Percentiles rank a stretch among this genome's conserved stretches.
Evolutionary conservation across 805 yeast species (phyloP).

Genomic region (Teunomyces kruisii): DNA sequence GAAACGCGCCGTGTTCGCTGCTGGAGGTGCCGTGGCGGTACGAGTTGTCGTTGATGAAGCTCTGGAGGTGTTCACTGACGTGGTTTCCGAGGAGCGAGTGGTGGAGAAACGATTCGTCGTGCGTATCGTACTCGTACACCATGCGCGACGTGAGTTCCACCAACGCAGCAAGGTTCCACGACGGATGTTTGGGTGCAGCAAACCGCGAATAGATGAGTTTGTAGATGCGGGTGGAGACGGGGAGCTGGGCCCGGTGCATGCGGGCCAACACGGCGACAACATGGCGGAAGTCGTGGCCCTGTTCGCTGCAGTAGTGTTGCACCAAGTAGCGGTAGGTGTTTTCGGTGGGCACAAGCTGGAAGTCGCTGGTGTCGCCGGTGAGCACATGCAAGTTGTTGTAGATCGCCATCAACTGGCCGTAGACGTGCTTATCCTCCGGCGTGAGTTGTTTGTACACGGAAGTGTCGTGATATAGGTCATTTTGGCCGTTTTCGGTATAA

Average conservation of each 20-base stretch:
- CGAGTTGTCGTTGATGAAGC: neutral
- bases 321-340: slow-evolving; percentile 25
- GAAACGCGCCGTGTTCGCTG: slow-evolving; percentile 11
- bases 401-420: slow-evolving; percentile 13
- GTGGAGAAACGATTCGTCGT: slow-evolving; percentile 13
- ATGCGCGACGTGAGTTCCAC: slow-evolving; percentile 11
- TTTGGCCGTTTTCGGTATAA: slow-evolving; percentile 17
- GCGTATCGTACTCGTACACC: neutral
- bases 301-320: neutral
- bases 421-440: slow-evolving; percentile 18
- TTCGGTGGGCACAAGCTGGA: slow-evolving; percentile 21
- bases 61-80: slow-evolving; percentile 12
- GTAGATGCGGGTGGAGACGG: slow-evolving; percentile 33
- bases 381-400: slow-evolving; percentile 16
- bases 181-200: neutral
- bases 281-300: neutral
- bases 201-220: slow-evolving; percentile 19
- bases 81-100: slow-evolving; percentile 11
- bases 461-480: too few relatives aligned
- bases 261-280: slow-evolving; percentile 8
- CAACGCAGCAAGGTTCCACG: slow-evolving; percentile 10
- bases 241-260: slow-evolving; percentile 24
- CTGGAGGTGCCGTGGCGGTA: slow-evolving; percentile 1
- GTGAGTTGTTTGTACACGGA: slow-evolving; percentile 21
- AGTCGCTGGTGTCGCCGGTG: slow-evolving; percentile 10